Percentiles rank a stretch among this genome's conserved stretches.
These are phyloP conservation scores for Barnettozyma pratensis DNA, from an alignment of 805 yeast genomes.

Conservation along the genomic window DNA sequence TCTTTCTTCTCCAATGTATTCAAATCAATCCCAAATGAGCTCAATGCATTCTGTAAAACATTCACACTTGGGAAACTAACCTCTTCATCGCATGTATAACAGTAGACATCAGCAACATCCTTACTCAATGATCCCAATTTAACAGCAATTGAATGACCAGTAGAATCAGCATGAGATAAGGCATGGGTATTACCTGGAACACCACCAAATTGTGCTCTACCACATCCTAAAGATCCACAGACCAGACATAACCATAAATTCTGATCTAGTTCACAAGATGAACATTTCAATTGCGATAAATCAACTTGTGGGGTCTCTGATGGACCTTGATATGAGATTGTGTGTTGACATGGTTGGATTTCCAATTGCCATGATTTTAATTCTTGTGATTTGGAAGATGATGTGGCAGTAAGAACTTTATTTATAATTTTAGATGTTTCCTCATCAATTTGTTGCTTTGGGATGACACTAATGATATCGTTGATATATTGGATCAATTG, in stretches of 20 bases:
- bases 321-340: conserved; percentile 38
- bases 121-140: conserved; percentile 85
- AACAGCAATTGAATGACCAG: conserved; percentile 77
- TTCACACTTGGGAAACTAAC: conserved; percentile 55
- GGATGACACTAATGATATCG: conserved; percentile 7
- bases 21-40: conserved; percentile 62
- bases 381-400: conserved; percentile 58
- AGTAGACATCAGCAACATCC: conserved; percentile 79
- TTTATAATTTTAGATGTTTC: conserved; percentile 30
- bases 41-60: conserved; percentile 34
- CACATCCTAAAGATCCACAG: conserved; percentile 94
- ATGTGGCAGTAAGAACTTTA: conserved; percentile 49
- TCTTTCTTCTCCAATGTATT: conserved; percentile 62
- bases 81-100: conserved; percentile 88
- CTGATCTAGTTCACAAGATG: conserved; percentile 56
- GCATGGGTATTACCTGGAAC: conserved; percentile 95
- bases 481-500: conserved; percentile 31
- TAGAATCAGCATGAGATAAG: conserved; percentile 54
- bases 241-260: conserved; percentile 90
- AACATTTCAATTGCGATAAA: conserved; percentile 37
- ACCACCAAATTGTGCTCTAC: conserved; percentile 91
- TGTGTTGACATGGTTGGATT: conserved; percentile 73
- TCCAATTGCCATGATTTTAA: conserved; percentile 91
- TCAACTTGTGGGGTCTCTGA: conserved; percentile 32
- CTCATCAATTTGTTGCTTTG: conserved; percentile 18